Base-by-base conservation (phyloP, 2,329 filamentous ascomycete species). In the Hypoxylon sp. region DNA sequence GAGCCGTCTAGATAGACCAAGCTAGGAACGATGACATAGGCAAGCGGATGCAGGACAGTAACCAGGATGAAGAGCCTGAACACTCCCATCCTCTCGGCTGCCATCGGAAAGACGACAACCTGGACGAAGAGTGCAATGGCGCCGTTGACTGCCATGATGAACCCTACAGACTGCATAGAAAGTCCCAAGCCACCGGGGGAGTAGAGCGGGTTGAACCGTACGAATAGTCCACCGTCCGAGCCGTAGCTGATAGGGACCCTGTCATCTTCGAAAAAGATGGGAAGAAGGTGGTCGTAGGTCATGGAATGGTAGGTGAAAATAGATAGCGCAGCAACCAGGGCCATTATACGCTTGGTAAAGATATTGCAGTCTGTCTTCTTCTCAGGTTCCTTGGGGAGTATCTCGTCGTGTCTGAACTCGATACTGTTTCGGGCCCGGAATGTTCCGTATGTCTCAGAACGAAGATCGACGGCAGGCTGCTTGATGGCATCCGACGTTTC, bases 221-320 rank as follows among this genome's bases (percentile, higher is more conserved):
- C 60, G 4, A 69, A 59, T 1, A 71, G 64, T 20, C 69, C 60
- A 17, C 66, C 60, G 1, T 65, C 66, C 37, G 73, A 59, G 20
- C 75, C 63, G 4, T 77, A 71, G 37, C 77, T 73, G 41, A 78
- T 70, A 21, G 75, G 71, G 60, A 75, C 77, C 24, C 84, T 83
- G 35, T 87, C 82, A 67, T 97, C 92, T 73, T 97, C 92, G 48
- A 97, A 86, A 76, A 97, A 97, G 58, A 97, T 97, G 6, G 93
- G 93, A 50, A 97, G 81, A 0, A 97, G 83, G 72, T 96, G 91
- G 70, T 97, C 94, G 75, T 91, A 97, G 0, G 90, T 92, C 92
- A 97, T 97, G 31, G 89, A 92, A 75, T 97, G 93, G 72, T 96
- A 96, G 3, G 92, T 95, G 77, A 96, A 97, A 62, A 97, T 91